Evolutionary conservation across 805 yeast genomes (phyloP).

Genomic region (Jamesozyma spencerorum): DNA sequence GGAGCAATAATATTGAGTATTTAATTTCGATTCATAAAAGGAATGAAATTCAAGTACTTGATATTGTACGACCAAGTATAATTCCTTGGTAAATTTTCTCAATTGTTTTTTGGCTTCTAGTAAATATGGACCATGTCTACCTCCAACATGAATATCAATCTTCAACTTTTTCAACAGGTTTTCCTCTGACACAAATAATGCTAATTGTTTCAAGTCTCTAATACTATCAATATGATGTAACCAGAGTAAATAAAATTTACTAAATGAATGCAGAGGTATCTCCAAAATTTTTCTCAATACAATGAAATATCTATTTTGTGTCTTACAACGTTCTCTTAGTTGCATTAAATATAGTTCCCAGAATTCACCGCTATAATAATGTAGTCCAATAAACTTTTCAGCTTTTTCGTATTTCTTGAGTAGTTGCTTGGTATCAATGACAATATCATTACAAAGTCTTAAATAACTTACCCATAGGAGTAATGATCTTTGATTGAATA

Average conservation of each 20-base stretch:
- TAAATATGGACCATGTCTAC: conserved; percentile 30
- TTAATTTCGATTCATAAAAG: conserved; percentile 25
- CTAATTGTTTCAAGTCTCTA: conserved; percentile 21
- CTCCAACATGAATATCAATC: conserved; percentile 13
- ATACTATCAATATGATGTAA: conserved; percentile 22
- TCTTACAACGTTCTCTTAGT: conserved; percentile 15
- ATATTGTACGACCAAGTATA: conserved; percentile 25
- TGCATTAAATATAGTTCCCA: conserved; percentile 29
- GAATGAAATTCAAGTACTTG: conserved; percentile 25
- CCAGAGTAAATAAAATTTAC: conserved; percentile 27
- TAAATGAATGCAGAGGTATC: conserved; percentile 26
- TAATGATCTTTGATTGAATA: conserved; percentile 25
- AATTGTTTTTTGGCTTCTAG: conserved; percentile 26
- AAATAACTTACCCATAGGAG: conserved; percentile 27
- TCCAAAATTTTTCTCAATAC: conserved; percentile 26
- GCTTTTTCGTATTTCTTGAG: conserved; percentile 26
- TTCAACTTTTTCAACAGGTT: conserved; percentile 21
- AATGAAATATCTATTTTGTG: conserved; percentile 18
- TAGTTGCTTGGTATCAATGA: conserved; percentile 16
- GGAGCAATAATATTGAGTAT: conserved; percentile 22
- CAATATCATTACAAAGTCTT: conserved; percentile 23
- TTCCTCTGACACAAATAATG: conserved; percentile 16
- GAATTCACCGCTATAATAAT: conserved; percentile 29
- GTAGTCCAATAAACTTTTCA: conserved; percentile 26
- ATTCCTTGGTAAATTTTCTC: conserved; percentile 23